Conservation (phyloP, 306 rosid genomes). For the Corylus avellana region DNA sequence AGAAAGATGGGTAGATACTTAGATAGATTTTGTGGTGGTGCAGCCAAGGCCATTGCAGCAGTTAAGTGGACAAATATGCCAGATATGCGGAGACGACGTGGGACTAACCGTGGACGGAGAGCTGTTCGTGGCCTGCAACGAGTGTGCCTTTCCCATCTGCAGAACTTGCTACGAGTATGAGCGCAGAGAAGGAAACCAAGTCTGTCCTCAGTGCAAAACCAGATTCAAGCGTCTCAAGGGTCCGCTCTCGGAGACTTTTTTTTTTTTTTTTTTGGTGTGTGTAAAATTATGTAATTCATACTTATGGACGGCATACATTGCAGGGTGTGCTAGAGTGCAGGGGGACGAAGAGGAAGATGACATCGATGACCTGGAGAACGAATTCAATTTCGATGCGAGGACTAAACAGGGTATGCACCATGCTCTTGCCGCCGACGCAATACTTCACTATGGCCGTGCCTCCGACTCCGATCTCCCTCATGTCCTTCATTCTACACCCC, state of each 20-base stretch:
- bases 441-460: slow-evolving; percentile 29
- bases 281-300: neutral
- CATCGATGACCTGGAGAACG: slow-evolving; percentile 66
- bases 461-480: slow-evolving; percentile 27
- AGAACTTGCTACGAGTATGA: slow-evolving; percentile 69
- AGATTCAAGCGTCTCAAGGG: slow-evolving; percentile 69
- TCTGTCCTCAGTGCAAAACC: slow-evolving; percentile 76
- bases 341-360: slow-evolving; percentile 86
- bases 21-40: slow-evolving; percentile 6
- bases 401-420: slow-evolving; percentile 22
- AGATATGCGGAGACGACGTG: slow-evolving; percentile 64
- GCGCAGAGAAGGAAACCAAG: slow-evolving; percentile 62
- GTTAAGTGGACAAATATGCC: slow-evolving; percentile 40
- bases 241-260: neutral
- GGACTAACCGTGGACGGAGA: slow-evolving; percentile 54
- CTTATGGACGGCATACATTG: neutral
- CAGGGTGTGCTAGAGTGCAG: slow-evolving; percentile 70
- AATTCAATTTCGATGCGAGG: slow-evolving; percentile 40
- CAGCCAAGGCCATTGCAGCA: slow-evolving; percentile 35
- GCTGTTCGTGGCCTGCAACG: slow-evolving; percentile 69
- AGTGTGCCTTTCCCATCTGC: slow-evolving; percentile 78
- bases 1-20: neutral
- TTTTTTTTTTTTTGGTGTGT: too few species aligned
- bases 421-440: slow-evolving; percentile 28
- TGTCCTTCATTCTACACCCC: slow-evolving; percentile 21